These are phyloP conservation scores for Eimeria maxima DNA, from an alignment of 169 alveolate genomes.

Conservation along the genomic window DNA sequence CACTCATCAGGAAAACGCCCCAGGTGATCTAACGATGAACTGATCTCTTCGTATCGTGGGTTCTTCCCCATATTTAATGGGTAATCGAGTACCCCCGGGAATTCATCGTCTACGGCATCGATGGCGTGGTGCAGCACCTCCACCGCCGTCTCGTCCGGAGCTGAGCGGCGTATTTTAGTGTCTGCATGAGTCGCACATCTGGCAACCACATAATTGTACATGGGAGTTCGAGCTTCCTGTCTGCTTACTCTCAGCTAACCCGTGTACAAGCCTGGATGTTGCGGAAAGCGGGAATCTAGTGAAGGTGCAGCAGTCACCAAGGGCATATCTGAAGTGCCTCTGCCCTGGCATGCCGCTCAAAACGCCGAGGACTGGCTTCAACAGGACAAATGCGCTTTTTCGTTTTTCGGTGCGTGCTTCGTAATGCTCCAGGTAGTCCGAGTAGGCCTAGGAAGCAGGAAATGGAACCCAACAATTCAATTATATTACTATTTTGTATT, in stretches of 20 bases:
- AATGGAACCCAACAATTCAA: neutral
- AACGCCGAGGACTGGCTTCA: constrained; percentile 81
- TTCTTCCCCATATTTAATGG: constrained; percentile 55
- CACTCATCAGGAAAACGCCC: neutral
- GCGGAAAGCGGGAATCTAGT: neutral
- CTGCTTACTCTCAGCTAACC: too few relatives aligned
- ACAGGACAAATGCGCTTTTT: constrained; percentile 31
- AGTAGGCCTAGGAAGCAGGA: constrained; percentile 68
- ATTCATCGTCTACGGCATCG: constrained; percentile 57
- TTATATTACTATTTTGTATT: neutral
- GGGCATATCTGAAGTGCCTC: constrained; percentile 68
- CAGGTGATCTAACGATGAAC: neutral
- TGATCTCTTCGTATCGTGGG: constrained; percentile 59
- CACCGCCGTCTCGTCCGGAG: constrained; percentile 49
- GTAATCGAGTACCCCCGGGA: constrained; percentile 79
- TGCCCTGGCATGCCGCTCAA: constrained; percentile 83
- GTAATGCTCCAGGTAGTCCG: constrained; percentile 71
- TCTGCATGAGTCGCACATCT: constrained; percentile 16
- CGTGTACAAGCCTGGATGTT: neutral
- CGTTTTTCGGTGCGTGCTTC: constrained; percentile 27
- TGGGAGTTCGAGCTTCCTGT: neutral
- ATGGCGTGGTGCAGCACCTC: constrained; percentile 60
- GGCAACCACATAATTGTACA: neutral
- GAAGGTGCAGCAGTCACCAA: constrained; percentile 19
- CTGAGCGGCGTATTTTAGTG: constrained; percentile 52